Conservation (phyloP, 306 rosid genomes). For the Fagus sylvatica region DNA sequence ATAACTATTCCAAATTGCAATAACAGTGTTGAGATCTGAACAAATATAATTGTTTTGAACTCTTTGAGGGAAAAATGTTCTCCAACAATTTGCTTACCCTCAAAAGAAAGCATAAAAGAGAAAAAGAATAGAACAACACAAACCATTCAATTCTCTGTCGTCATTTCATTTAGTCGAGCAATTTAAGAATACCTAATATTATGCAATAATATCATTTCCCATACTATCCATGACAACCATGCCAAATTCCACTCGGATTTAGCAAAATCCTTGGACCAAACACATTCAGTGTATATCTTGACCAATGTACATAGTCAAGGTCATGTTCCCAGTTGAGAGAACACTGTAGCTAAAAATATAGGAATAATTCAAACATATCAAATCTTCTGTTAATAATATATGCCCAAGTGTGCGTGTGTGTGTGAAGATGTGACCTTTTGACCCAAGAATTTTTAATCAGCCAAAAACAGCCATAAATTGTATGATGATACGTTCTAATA, state of each 20-base stretch:
- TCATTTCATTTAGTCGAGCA: not conserved
- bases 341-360: not conserved
- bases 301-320: not conserved
- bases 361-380: not conserved
- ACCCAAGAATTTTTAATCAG: not conserved
- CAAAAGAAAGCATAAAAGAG: not conserved
- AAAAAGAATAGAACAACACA: not conserved
- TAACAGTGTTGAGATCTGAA: not conserved
- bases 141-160: not conserved
- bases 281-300: not conserved
- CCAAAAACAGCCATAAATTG: not conserved
- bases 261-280: not conserved
- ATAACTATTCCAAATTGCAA: conserved; percentile 13
- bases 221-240: not conserved
- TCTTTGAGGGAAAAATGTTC: not conserved
- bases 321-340: not conserved
- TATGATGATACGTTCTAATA: not conserved
- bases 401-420: not conserved
- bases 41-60: not conserved
- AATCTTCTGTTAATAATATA: not conserved
- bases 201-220: not conserved
- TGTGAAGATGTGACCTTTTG: not conserved
- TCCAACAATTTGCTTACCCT: not conserved
- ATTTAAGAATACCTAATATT: not conserved
- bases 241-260: not conserved